These are phyloP conservation scores for Paecilomyces sp. DNA, from an alignment of 2,329 filamentous ascomycete species.

Conservation along the genomic window DNA sequence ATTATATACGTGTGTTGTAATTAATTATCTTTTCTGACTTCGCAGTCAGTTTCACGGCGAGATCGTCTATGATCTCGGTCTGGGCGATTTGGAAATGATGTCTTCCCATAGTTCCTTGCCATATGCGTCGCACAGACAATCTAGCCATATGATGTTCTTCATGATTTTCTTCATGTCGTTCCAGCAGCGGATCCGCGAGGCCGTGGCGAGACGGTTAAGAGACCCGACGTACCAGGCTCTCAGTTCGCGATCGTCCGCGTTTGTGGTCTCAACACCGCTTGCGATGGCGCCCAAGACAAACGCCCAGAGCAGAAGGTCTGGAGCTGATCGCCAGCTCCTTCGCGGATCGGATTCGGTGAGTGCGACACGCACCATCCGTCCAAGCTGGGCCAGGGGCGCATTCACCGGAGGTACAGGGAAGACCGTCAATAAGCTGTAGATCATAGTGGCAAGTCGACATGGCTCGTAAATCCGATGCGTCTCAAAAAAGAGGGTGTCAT, in stretches of 20 bases:
- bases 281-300: slow-evolving; percentile 1
- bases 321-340: slow-evolving; percentile 8
- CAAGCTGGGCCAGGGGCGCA: slow-evolving; percentile 14
- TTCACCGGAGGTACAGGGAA: slow-evolving; percentile 15
- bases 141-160: slow-evolving; percentile 14
- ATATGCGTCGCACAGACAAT: slow-evolving; percentile 14
- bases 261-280: slow-evolving; percentile 12
- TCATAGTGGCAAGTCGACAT: slow-evolving; percentile 12
- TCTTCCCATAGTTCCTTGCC: slow-evolving; percentile 12
- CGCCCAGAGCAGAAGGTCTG: slow-evolving; percentile 14
- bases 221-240: slow-evolving; percentile 11
- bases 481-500: slow-evolving; percentile 1
- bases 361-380: slow-evolving; percentile 8
- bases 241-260: slow-evolving; percentile 11
- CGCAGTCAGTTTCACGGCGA: neutral
- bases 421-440: slow-evolving; percentile 15
- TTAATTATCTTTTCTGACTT: neutral
- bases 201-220: slow-evolving; percentile 9
- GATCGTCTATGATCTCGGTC: neutral
- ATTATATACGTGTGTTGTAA: neutral
- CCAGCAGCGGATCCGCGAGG: slow-evolving; percentile 12
- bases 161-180: slow-evolving; percentile 10
- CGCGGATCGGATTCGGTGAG: slow-evolving; percentile 8
- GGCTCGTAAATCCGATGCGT: slow-evolving; percentile 10
- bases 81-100: neutral